Conservation (phyloP, 75 land plant species). For the Chamaecyparis obtusa region DNA sequence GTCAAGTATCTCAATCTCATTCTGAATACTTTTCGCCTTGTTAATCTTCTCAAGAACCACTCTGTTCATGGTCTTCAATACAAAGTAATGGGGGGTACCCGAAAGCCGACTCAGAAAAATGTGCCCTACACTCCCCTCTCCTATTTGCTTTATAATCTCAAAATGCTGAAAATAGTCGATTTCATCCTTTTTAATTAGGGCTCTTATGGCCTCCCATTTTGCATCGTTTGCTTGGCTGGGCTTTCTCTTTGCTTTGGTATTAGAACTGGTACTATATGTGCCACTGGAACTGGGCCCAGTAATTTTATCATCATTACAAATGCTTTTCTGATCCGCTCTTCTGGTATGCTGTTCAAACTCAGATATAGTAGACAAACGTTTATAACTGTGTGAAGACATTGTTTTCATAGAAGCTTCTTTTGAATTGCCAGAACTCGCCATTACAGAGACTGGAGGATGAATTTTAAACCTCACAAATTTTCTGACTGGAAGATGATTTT, state of each 20-base stretch:
- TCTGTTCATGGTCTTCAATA: slow-evolving; percentile 3
- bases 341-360: no score
- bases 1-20: slow-evolving; percentile 20
- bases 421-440: no score
- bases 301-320: not conserved
- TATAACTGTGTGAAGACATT: no score
- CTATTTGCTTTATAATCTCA: not conserved
- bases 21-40: slow-evolving; percentile 4
- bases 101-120: not conserved
- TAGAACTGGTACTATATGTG: no score
- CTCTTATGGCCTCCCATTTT: not conserved
- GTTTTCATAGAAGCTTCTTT: no score
- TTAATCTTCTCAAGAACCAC: not conserved
- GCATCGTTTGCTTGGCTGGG: not conserved
- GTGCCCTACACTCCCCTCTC: not conserved
- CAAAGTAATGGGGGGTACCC: not conserved
- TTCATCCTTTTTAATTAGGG: not conserved
- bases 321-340: not conserved
- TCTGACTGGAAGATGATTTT: no score
- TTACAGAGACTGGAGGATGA: no score
- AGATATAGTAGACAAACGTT: no score
- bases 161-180: not conserved
- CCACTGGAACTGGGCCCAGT: not conserved
- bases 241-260: not conserved
- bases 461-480: no score